phyloP scores from a whole-genome alignment of 352 stramenopile genomes.

The Pythium pyrilobum region DNA sequence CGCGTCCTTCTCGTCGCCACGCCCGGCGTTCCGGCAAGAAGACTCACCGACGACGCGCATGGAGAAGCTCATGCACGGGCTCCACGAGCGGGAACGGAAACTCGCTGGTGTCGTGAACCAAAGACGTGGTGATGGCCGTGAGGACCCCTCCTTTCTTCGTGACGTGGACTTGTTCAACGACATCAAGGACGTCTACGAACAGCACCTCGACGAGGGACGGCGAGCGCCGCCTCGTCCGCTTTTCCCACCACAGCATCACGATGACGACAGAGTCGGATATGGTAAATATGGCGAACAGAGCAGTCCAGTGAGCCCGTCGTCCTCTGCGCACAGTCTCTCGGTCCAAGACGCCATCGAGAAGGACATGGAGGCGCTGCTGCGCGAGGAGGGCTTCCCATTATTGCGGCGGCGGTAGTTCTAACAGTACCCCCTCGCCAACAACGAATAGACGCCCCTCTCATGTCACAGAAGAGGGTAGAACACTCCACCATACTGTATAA shows the following conservation, averaged over 20 bases:
- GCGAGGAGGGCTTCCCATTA: constrained; percentile 9
- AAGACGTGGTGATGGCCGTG: background rate
- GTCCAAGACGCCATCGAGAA: constrained; percentile 32
- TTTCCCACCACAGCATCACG: background rate
- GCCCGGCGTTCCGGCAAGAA: no score
- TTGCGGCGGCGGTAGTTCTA: background rate
- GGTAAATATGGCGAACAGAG: background rate
- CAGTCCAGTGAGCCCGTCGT: background rate
- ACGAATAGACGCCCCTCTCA: no score
- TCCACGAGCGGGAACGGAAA: constrained; percentile 27
- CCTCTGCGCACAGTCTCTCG: constrained; percentile 11
- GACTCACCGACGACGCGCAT: constrained; percentile 8
- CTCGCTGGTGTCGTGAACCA: constrained; percentile 11
- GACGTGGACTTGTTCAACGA: constrained; percentile 43
- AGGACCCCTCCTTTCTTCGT: constrained; percentile 10
- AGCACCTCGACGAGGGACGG: constrained; percentile 15
- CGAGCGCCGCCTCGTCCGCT: no score
- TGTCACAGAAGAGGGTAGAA: no score
- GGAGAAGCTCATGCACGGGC: constrained; percentile 18
- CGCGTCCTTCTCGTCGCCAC: no score
- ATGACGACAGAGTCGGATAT: background rate
- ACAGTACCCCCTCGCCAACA: no score
- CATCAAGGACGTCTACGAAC: constrained; percentile 28
- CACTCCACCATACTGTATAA: no score
- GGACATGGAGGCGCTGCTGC: constrained; percentile 30